These are phyloP conservation scores for Aaosphaeria arxii DNA, from an alignment of 2,329 filamentous ascomycete species.

Conservation along the genomic window DNA sequence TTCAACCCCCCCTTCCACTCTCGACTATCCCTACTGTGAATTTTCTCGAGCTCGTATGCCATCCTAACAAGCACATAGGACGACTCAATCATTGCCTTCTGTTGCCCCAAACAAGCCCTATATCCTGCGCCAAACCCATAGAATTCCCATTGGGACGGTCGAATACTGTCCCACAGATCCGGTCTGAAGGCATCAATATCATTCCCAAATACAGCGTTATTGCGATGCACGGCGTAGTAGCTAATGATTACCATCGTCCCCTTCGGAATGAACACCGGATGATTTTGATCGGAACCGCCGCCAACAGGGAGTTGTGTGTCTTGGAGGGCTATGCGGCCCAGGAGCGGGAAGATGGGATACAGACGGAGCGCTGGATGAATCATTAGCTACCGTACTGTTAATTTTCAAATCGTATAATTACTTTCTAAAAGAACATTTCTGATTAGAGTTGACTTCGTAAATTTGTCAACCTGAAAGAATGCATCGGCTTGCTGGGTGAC, in stretches of 20 bases:
- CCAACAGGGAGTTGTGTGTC: slow-evolving; percentile 14
- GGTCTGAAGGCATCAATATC: slow-evolving; percentile 11
- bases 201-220: slow-evolving; percentile 10
- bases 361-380: slow-evolving; percentile 9
- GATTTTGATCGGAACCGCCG: slow-evolving; percentile 7
- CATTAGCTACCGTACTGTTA: neutral
- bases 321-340: slow-evolving; percentile 5
- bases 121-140: slow-evolving; percentile 12
- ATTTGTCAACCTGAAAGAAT: slow-evolving; percentile 43
- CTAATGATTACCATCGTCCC: slow-evolving; percentile 23
- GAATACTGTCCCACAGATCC: slow-evolving; percentile 8
- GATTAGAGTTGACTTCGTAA: slow-evolving; percentile 55
- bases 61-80: slow-evolving; percentile 10
- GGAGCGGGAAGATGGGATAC: slow-evolving; percentile 12
- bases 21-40: slow-evolving; percentile 6
- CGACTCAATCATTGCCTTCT: slow-evolving; percentile 12
- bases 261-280: slow-evolving; percentile 8
- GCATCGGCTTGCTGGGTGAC: no score
- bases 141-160: slow-evolving; percentile 8
- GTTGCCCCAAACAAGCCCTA: slow-evolving; percentile 9
- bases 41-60: slow-evolving; percentile 1
- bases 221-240: slow-evolving; percentile 45
- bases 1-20: slow-evolving; percentile 8
- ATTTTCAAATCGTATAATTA: slow-evolving; percentile 16
- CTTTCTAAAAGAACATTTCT: slow-evolving; percentile 55